Evolutionary conservation across 2,329 filamentous ascomycete genomes (phyloP).

Genomic region (Sporothrix mexicana): DNA sequence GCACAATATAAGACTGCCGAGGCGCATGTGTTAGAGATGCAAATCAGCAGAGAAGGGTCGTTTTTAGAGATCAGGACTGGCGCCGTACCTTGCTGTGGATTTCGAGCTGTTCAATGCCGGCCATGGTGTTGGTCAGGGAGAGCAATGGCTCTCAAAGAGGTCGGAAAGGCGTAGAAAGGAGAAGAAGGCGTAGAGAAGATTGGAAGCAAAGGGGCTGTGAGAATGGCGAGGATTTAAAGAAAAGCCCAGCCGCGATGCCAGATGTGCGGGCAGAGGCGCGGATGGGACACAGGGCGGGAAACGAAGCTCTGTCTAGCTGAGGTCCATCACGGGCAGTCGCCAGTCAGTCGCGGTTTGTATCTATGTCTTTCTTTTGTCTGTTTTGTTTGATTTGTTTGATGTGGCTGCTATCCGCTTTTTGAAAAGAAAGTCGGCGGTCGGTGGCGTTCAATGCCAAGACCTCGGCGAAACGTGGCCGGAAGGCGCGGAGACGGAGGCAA

Average conservation of each 20-base stretch:
- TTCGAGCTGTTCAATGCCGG: conserved; percentile 93
- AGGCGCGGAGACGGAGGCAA: conserved; percentile 17
- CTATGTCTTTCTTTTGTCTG: neutral
- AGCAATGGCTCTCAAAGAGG: neutral
- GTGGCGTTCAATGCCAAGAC: conserved; percentile 22
- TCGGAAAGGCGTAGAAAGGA: neutral
- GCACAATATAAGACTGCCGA: conserved; percentile 89
- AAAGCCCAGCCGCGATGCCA: neutral
- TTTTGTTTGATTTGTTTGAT: neutral
- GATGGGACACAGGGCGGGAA: neutral
- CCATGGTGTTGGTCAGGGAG: conserved; percentile 62
- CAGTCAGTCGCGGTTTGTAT: neutral
- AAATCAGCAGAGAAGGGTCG: neutral
- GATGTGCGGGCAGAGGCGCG: neutral
- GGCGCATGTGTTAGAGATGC: conserved; percentile 37
- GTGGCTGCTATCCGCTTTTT: too few species aligned
- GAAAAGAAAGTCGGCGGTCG: conserved; percentile 9
- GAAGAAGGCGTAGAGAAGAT: neutral
- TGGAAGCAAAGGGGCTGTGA: neutral
- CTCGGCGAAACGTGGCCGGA: conserved; percentile 25
- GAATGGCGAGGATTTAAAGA: neutral
- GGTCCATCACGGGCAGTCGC: conserved; percentile 20
- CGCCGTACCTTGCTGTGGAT: conserved; percentile 86
- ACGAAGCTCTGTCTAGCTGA: conserved; percentile 19
- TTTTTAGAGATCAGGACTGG: neutral